Evolutionary conservation across 495 filamentous ascomycete genomes (phyloP).

Genomic region (Penicillium longicatenatum): DNA sequence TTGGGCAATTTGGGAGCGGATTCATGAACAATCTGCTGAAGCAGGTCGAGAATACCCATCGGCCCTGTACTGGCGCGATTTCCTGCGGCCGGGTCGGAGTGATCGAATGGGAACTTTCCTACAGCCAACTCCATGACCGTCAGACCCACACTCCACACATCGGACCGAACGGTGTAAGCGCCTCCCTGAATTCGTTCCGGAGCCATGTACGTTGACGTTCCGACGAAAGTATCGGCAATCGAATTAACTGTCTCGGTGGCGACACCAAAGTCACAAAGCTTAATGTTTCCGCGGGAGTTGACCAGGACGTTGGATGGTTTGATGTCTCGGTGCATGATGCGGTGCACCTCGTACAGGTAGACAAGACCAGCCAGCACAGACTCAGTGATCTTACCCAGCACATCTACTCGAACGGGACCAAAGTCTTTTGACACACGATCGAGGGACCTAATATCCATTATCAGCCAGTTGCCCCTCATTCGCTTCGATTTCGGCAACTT

Average conservation of each 20-base stretch:
- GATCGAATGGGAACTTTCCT: constrained; percentile 91
- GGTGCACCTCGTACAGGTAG: constrained; percentile 90
- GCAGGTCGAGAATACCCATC: constrained; percentile 91
- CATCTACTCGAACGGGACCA: constrained; percentile 94
- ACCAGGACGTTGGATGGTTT: constrained; percentile 97
- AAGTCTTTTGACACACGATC: constrained; percentile 93
- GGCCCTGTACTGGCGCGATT: constrained; percentile 70
- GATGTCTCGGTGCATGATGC: constrained; percentile 98
- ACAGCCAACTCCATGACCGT: constrained; percentile 96
- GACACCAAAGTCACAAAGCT: constrained; percentile 97
- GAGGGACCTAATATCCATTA: constrained; percentile 65
- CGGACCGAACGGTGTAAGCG: constrained; percentile 95
- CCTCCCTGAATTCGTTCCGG: constrained; percentile 96
- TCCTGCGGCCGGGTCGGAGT: constrained; percentile 71
- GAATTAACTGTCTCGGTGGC: constrained; percentile 96
- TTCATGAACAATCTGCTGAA: constrained; percentile 97
- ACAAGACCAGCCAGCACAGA: constrained; percentile 91
- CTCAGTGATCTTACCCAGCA: constrained; percentile 98
- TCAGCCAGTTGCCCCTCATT: constrained; percentile 17
- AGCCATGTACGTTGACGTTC: constrained; percentile 98
- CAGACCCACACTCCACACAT: constrained; percentile 98
- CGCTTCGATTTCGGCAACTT: constrained; percentile 28
- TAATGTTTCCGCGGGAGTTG: constrained; percentile 91
- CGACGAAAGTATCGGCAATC: constrained; percentile 96
- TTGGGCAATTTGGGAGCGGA: constrained; percentile 90